Evolutionary conservation across 176 grass and related monocot species (phyloP).

Genomic region (Tillandsia leiboldiana): DNA sequence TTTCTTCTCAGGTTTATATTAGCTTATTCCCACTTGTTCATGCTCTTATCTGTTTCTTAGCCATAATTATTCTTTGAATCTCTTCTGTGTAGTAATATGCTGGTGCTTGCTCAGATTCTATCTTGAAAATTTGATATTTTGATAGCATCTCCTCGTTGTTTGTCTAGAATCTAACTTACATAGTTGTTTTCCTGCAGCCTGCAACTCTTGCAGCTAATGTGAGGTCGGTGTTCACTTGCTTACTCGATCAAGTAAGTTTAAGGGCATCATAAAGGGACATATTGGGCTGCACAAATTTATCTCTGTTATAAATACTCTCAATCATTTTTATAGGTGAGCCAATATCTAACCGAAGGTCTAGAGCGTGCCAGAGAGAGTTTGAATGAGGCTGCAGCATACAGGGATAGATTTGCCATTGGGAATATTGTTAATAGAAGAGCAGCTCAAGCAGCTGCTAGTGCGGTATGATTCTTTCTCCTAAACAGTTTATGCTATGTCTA

Average conservation of each 20-base stretch:
- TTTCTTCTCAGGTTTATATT: slow-evolving; percentile 77
- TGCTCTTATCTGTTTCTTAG: background rate
- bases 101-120: background rate
- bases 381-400: slow-evolving; percentile 65
- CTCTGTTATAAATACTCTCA: background rate
- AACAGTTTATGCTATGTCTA: background rate
- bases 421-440: slow-evolving; percentile 94
- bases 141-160: background rate
- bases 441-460: slow-evolving; percentile 76
- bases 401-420: slow-evolving; percentile 75
- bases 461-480: slow-evolving; percentile 39
- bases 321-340: slow-evolving; percentile 47
- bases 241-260: slow-evolving; percentile 93
- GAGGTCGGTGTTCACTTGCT: slow-evolving; percentile 76
- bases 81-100: background rate
- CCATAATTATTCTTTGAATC: background rate
- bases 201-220: slow-evolving; percentile 67
- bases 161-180: slow-evolving; percentile 14
- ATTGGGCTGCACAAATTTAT: background rate
- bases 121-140: background rate
- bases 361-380: slow-evolving; percentile 86
- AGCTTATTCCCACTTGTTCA: slow-evolving; percentile 1
- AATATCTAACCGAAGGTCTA: slow-evolving; percentile 94
- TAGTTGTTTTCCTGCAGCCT: slow-evolving; percentile 46
- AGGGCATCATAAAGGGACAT: background rate